Conservation (phyloP, 345 rosid genomes). For the Pelargonium nanum region DNA sequence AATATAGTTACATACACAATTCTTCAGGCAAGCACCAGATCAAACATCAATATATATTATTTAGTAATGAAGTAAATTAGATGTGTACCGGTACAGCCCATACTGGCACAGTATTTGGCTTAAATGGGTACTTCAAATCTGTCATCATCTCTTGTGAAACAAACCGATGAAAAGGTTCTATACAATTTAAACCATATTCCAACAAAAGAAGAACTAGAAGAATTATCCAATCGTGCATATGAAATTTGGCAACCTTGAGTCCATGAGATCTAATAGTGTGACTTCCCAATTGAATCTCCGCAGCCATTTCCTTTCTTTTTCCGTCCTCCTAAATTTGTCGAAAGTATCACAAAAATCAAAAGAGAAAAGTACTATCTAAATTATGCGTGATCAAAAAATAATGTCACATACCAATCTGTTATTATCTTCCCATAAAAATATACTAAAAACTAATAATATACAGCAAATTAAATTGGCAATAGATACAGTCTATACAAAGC, state of each 20-base stretch:
- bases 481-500: no score
- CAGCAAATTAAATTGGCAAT: no score
- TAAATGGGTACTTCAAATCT: slow-evolving; percentile 47
- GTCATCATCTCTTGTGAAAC: slow-evolving; percentile 52
- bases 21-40: not conserved
- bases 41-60: not conserved
- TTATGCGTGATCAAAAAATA: no score
- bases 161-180: slow-evolving; percentile 62
- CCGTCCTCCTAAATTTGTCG: no score
- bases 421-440: no score
- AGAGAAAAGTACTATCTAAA: no score
- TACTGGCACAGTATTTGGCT: slow-evolving; percentile 39
- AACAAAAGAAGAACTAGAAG: slow-evolving; percentile 35
- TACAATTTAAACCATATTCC: slow-evolving; percentile 25
- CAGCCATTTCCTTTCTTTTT: no score
- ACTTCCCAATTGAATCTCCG: slow-evolving; percentile 26
- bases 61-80: not conserved
- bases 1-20: not conserved
- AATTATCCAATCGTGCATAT: slow-evolving; percentile 43
- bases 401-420: no score
- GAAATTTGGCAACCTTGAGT: slow-evolving; percentile 29
- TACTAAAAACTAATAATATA: no score
- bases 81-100: slow-evolving; percentile 54
- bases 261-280: slow-evolving; percentile 47
- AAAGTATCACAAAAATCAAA: no score